Evolutionary conservation across 441 rosid genomes (phyloP).

Genomic region (Populus hybrid): DNA sequence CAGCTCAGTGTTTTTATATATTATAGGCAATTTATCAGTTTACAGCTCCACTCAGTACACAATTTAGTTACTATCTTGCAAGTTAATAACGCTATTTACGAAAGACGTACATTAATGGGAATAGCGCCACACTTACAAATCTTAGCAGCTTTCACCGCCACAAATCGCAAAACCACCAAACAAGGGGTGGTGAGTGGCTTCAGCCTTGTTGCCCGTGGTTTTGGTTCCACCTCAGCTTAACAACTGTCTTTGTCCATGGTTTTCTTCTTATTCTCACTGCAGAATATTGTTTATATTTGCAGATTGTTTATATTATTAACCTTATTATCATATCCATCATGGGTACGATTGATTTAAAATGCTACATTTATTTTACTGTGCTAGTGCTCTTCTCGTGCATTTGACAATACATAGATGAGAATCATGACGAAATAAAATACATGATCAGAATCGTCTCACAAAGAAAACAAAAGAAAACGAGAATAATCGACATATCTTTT

Average conservation of each 20-base stretch:
- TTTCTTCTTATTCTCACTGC: background rate
- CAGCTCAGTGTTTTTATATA: background rate
- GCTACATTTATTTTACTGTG: too few species aligned
- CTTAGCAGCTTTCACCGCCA: background rate
- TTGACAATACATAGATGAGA: background rate
- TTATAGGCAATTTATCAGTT: background rate
- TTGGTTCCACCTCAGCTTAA: background rate
- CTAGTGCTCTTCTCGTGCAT: background rate
- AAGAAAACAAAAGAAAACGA: background rate
- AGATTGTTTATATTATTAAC: background rate
- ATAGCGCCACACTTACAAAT: background rate
- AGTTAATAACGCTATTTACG: background rate
- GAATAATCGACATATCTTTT: background rate
- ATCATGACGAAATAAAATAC: background rate
- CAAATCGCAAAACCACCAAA: background rate
- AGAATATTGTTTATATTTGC: too few species aligned
- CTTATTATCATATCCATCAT: background rate
- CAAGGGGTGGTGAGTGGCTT: background rate
- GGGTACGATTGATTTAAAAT: background rate
- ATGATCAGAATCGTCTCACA: background rate
- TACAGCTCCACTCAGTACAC: background rate
- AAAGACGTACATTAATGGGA: background rate
- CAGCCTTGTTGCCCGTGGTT: background rate
- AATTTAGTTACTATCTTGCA: background rate
- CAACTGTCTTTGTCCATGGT: background rate